phyloP scores from a whole-genome alignment of 1,284 basidiomycete genomes.

The Rhodotorula glutinis region DNA sequence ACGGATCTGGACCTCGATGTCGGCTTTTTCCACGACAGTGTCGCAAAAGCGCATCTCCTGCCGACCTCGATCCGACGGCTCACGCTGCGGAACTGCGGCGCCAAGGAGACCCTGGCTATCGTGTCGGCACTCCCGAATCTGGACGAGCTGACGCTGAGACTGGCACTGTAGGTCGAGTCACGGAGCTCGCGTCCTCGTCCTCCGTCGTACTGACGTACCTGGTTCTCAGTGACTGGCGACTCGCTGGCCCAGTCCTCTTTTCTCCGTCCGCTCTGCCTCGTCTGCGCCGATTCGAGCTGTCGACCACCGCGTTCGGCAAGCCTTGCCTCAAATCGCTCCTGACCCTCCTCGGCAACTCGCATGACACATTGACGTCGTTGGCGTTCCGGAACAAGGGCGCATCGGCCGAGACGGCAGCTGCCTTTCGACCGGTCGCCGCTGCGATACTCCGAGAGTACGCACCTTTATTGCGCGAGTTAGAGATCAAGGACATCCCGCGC shows the following conservation, averaged over 20 bases:
- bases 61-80: constrained; percentile 15
- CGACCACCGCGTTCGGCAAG: constrained; percentile 24
- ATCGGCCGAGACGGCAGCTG: not conserved
- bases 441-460: not conserved
- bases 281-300: constrained; percentile 27
- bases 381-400: constrained; percentile 27
- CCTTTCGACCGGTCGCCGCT: constrained; percentile 11
- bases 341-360: constrained; percentile 16
- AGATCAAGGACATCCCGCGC: constrained; percentile 25
- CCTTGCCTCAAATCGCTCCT: constrained; percentile 11
- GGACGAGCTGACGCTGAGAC: constrained; percentile 17
- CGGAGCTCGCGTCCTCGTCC: too few species aligned
- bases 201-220: not conserved
- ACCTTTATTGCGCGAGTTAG: constrained; percentile 6
- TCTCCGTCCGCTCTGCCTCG: not conserved
- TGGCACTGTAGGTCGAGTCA: constrained; percentile 19
- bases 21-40: constrained; percentile 19
- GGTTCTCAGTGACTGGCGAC: constrained; percentile 14
- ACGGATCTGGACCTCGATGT: constrained; percentile 21
- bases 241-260: not conserved
- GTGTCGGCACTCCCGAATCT: constrained; percentile 11
- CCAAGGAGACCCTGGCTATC: constrained; percentile 14
- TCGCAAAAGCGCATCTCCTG: not conserved
- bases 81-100: constrained; percentile 21
- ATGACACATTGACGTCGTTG: constrained; percentile 12